Percentiles rank a stretch among this genome's conserved stretches.
Conservation (phyloP, 2,329 filamentous ascomycete genomes). For the Sporothrix globosa region DNA sequence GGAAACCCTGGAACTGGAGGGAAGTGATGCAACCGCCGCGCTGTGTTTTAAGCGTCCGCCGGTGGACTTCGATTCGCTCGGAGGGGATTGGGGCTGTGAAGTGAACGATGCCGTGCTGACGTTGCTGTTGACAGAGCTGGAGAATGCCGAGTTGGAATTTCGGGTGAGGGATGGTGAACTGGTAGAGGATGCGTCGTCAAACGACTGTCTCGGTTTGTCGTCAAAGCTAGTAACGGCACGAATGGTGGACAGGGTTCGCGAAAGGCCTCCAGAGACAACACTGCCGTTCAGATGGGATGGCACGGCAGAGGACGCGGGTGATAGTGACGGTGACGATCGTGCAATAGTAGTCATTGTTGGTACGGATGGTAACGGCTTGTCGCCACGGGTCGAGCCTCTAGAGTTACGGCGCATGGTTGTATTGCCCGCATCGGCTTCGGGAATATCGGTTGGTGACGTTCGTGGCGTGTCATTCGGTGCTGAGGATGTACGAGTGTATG, state of each 20-base stretch:
- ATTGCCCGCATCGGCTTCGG: conserved; percentile 47
- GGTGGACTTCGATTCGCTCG: conserved; percentile 42
- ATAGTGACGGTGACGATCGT: conserved; percentile 23
- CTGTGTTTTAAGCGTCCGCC: conserved; percentile 47
- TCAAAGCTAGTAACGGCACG: conserved; percentile 62
- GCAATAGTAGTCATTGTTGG: conserved; percentile 29
- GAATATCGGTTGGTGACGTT: conserved; percentile 46
- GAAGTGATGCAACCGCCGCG: conserved; percentile 18
- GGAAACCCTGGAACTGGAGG: neutral
- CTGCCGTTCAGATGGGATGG: conserved; percentile 36
- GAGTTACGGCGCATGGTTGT: conserved; percentile 45
- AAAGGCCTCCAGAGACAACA: conserved; percentile 36
- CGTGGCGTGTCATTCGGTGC: conserved; percentile 39
- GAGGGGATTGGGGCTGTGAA: conserved; percentile 40
- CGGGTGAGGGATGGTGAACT: conserved; percentile 44
- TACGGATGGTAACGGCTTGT: conserved; percentile 38
- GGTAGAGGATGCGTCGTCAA: conserved; percentile 49
- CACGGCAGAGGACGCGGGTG: conserved; percentile 7
- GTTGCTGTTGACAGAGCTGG: conserved; percentile 61
- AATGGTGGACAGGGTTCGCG: conserved; percentile 54
- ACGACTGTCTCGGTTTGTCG: conserved; percentile 45
- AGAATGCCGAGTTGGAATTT: conserved; percentile 54
- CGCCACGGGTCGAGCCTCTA: conserved; percentile 33
- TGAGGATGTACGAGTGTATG: conserved; percentile 30
- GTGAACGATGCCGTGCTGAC: conserved; percentile 53